Percentiles rank a stretch among this genome's conserved stretches.
Evolutionary conservation across 78 protist genomes (phyloP).

Genomic region (Dictyostelium capitatum): DNA sequence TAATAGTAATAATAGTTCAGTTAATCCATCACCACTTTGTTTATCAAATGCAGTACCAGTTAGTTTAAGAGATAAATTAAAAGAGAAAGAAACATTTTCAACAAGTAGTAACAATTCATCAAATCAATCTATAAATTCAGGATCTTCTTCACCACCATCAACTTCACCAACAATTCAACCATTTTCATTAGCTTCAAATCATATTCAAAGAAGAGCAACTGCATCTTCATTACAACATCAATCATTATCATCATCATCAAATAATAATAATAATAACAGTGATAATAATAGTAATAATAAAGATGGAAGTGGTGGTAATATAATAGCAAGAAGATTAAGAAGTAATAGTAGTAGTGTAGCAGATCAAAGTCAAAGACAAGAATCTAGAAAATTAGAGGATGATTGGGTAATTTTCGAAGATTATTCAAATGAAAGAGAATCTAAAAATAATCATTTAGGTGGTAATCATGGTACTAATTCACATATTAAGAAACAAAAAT

Average conservation of each 20-base stretch:
- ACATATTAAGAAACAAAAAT: conserved; percentile 51
- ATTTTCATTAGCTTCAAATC: background rate
- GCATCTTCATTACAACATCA: conserved; percentile 12
- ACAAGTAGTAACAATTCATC: background rate
- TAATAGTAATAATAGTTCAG: background rate
- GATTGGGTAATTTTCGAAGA: conserved; percentile 80
- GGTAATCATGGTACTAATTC: too few species aligned
- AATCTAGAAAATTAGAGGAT: conserved; percentile 27
- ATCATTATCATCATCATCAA: background rate
- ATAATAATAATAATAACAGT: too few species aligned
- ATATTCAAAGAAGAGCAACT: conserved; percentile 65
- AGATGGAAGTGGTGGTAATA: too few species aligned
- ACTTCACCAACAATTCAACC: conserved; percentile 32
- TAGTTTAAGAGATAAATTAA: conserved; percentile 10
- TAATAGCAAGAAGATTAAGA: conserved; percentile 40
- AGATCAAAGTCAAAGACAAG: conserved; percentile 55
- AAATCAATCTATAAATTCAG: conserved; percentile 2
- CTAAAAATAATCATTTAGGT: background rate
- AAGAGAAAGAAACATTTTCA: background rate
- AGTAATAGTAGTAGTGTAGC: conserved; percentile 72
- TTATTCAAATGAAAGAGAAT: conserved; percentile 30
- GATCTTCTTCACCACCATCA: conserved; percentile 45
- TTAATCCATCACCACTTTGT: conserved; percentile 14
- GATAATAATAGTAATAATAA: too few species aligned
- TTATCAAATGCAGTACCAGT: conserved; percentile 8